These are phyloP conservation scores for Microsporum canis DNA, from an alignment of 2,329 filamentous ascomycete species.

Conservation along the genomic window DNA sequence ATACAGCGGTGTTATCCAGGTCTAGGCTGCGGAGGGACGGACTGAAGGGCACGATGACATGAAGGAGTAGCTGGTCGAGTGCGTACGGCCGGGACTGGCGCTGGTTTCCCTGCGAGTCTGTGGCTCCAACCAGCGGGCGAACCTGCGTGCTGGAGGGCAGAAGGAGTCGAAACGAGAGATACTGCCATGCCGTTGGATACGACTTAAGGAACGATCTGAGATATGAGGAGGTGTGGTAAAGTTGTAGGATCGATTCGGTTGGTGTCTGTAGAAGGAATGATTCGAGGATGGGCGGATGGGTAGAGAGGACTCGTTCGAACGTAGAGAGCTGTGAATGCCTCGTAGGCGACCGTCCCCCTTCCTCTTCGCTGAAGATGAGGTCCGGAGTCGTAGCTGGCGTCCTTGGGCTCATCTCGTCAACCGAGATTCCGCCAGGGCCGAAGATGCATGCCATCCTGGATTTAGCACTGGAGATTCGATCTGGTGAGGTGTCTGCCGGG, in stretches of 20 bases:
- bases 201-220: conserved; percentile 43
- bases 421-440: background rate
- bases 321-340: conserved; percentile 28
- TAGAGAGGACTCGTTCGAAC: conserved; percentile 46
- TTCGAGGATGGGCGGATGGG: conserved; percentile 48
- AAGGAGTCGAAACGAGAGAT: conserved; percentile 47
- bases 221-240: conserved; percentile 48
- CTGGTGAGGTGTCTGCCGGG: background rate
- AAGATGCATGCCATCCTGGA: background rate
- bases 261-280: conserved; percentile 48
- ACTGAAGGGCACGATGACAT: conserved; percentile 46
- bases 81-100: conserved; percentile 48
- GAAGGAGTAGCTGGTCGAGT: conserved; percentile 47
- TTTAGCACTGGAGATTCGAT: background rate
- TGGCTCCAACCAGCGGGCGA: conserved; percentile 24
- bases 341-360: conserved; percentile 16
- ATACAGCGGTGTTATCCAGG: conserved; percentile 51
- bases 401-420: background rate
- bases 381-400: background rate
- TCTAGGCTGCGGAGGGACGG: conserved; percentile 46
- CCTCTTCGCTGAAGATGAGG: conserved; percentile 20
- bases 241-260: conserved; percentile 45
- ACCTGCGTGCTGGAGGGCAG: conserved; percentile 30
- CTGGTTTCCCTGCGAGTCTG: conserved; percentile 23
- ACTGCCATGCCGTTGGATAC: conserved; percentile 52